phyloP scores from a whole-genome alignment of 768 basidiomycete species.

The Phylloporus scabripes region DNA sequence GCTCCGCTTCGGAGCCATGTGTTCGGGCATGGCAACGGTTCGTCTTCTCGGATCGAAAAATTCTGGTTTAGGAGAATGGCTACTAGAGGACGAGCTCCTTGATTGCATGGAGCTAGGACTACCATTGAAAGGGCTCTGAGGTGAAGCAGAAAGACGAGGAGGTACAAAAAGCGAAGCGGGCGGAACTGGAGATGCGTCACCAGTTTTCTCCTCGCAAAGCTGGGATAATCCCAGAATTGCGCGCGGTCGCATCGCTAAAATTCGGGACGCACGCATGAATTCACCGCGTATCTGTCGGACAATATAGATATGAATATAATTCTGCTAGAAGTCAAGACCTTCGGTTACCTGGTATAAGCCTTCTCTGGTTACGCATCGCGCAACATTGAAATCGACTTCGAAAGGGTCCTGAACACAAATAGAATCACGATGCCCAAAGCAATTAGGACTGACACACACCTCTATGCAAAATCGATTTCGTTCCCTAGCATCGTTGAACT shows the following conservation, averaged over 20 bases:
- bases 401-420: slow-evolving; percentile 75
- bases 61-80: slow-evolving; percentile 47
- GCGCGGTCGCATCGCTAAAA: slow-evolving; percentile 73
- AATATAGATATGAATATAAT: slow-evolving; percentile 2
- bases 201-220: slow-evolving; percentile 85
- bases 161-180: slow-evolving; percentile 39
- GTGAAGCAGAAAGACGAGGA: slow-evolving; percentile 46
- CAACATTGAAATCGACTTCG: slow-evolving; percentile 93
- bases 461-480: slow-evolving; percentile 95
- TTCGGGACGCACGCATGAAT: slow-evolving; percentile 92
- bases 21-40: slow-evolving; percentile 43
- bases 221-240: slow-evolving; percentile 80
- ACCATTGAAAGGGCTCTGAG: slow-evolving; percentile 67
- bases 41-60: slow-evolving; percentile 42
- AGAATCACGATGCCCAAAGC: not conserved
- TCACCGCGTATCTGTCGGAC: slow-evolving; percentile 84
- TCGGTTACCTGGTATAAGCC: slow-evolving; percentile 79
- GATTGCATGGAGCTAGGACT: slow-evolving; percentile 56
- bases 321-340: not conserved
- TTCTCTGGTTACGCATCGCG: slow-evolving; percentile 93
- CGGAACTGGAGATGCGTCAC: slow-evolving; percentile 36
- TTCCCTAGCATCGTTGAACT: slow-evolving; percentile 72
- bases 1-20: slow-evolving; percentile 75
- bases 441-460: slow-evolving; percentile 38
- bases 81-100: slow-evolving; percentile 38